Evolutionary conservation across 2,329 filamentous ascomycete genomes (phyloP), one percentile per base, ranked within the genome.

Genomic region (Sordariomycetes sp.): DNA sequence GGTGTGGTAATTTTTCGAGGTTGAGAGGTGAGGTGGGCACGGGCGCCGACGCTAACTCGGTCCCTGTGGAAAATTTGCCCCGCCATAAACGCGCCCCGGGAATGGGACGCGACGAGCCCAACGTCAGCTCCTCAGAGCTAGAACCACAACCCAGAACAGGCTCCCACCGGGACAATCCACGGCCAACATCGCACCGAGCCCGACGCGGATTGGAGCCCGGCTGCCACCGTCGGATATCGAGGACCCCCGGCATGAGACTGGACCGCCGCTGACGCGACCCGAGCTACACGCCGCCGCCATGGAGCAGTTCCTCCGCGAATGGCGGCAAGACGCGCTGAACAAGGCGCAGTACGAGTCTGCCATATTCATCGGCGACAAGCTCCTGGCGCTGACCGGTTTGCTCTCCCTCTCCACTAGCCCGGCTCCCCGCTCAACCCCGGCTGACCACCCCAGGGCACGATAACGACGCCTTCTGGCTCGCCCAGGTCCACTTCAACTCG

Each of bases 341-440:
- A 94, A 95, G 71, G 90, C 94, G 62, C 94, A 99, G 69, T 91
- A 96, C 70, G 92, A 97, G 62, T 89, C 92, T 36, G 94, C 94
- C 67, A 92, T 97, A 65, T 97, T 95, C 69, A 90, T 97, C 62
- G 94, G 90, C 62, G 94, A 99, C 78, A 99, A 99, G 76, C 79
- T 99, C 64, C 79, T 97, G 59, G 94, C 94, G 59, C 77, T 99
- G 66, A 97, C 92, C 42, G 89, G 92, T 96, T 72, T 63, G 82
- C 45, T n/a, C 54, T 53, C 35, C 51, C 56, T 62, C 22, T 52
- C 28, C 4, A 12, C 51, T 3, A 7, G 6, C n/a, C 45, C 45
- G 8, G 28, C 45, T 24, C 45, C 45, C 3, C 20, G 59, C 58
- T 52, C 12, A 15, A 5, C 28, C 32, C 22, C 32, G 45, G 17